Evolutionary conservation across 805 yeast genomes (phyloP), one percentile per base, ranked within the genome.

Genomic region (Candida maltosa): DNA sequence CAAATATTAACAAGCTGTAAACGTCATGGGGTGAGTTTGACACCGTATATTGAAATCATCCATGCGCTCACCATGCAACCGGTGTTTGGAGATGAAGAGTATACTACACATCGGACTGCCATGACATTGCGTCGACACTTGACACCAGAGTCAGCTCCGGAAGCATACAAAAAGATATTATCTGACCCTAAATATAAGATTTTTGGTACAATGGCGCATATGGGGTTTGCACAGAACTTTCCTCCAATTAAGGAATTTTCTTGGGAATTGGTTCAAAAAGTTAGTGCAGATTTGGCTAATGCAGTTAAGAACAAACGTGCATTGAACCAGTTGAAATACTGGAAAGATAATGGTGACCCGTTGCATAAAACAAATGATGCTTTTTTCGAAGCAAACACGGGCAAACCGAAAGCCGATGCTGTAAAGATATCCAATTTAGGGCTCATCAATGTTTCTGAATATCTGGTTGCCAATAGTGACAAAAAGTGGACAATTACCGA

Each of bases 371-470:
- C 11, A 15, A 54, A 57, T 29, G n/a, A 10, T 1, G 41, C 34
- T 2, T 51, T 56, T 23, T 65, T 65, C 35, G 44, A 46, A 3
- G 19, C 32, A 1, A 39, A 28, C 2, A 33, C 63, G 22, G 59
- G 53, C 2, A 43, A 48, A 7, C 48, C 51, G 5, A 57, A 56
- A 37, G 52, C 47, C 1, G 72, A 65, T 32, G 40, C 63, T 0
- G 34, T 52, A 15, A 65, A 65, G 37, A 33, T 61, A 29, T 65
- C 70, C 14, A 65, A 65, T 37, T 47, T 65, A 39, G 72, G 72
- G 1, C 39, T 51, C 6, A 46, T 54, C 6, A 50, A 48, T 4
- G 31, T 48, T n/a, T 58, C 63, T 2, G 39, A 34, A 1, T 43
- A 43, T 29, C 38, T 39, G 4, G 6, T 8, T 6, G 27, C 21